Percentiles rank a stretch among this genome's conserved stretches.
Conservation (phyloP, 495 filamentous ascomycete species). For the Parathielavia appendiculata region DNA sequence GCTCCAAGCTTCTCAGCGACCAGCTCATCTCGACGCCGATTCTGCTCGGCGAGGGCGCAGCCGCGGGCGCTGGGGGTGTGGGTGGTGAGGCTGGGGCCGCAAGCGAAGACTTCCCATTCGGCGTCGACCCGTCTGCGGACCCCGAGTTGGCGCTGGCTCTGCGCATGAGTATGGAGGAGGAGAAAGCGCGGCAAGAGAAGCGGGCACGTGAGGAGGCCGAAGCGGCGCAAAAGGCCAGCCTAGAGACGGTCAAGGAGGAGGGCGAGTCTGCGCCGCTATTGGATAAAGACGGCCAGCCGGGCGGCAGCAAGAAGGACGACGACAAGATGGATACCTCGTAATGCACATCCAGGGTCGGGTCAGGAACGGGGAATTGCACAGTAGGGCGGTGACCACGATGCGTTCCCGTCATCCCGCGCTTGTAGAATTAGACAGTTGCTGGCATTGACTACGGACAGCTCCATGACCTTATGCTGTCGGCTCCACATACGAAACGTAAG, state of each 20-base stretch:
- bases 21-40: conserved; percentile 90
- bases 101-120: conserved; percentile 58
- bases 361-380: neutral
- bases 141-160: conserved; percentile 93
- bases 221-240: conserved; percentile 57
- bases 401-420: neutral
- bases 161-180: conserved; percentile 96
- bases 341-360: neutral
- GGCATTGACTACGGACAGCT: conserved; percentile 3
- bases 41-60: conserved; percentile 67
- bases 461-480: neutral
- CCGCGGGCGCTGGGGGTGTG: conserved; percentile 43
- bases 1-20: conserved; percentile 84
- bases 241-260: conserved; percentile 81
- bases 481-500: neutral
- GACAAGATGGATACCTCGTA: conserved; percentile 88
- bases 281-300: conserved; percentile 61
- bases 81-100: conserved; percentile 55
- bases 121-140: conserved; percentile 74
- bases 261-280: conserved; percentile 61
- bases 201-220: conserved; percentile 71
- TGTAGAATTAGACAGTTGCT: conserved; percentile 18
- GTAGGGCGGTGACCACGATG: no score
- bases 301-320: conserved; percentile 46
- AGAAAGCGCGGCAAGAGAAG: conserved; percentile 80